Percentiles rank a stretch among this genome's conserved stretches.
Conservation (phyloP, 495 filamentous ascomycete species). For the Penicillium atrosanguineum region DNA sequence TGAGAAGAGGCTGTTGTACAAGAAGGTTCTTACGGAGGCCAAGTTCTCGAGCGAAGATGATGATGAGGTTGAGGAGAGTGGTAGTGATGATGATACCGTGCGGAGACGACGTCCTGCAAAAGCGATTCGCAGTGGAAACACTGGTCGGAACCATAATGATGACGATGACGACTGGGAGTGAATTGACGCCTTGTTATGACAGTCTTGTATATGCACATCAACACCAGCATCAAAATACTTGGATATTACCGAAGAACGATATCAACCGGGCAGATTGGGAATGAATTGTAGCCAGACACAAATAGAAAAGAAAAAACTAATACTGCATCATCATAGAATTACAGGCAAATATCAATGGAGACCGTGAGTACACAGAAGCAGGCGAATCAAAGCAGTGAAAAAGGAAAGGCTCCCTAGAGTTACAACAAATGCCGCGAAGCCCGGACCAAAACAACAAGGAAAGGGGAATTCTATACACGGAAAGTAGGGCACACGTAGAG, state of each 20-base stretch:
- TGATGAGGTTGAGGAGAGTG: conserved; percentile 29
- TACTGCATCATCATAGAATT: conserved; percentile 43
- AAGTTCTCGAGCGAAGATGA: conserved; percentile 49
- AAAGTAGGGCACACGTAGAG: conserved; percentile 17
- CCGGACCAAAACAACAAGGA: conserved; percentile 11
- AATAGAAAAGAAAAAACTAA: conserved; percentile 21
- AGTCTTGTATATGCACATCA: not conserved
- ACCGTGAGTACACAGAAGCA: conserved; percentile 18
- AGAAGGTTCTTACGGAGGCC: conserved; percentile 56
- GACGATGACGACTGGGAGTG: conserved; percentile 67
- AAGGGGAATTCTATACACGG: conserved; percentile 30
- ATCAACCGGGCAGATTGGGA: not conserved
- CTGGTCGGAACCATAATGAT: conserved; percentile 25
- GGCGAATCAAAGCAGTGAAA: conserved; percentile 13
- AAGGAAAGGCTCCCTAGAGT: conserved; percentile 26
- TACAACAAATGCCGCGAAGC: conserved; percentile 32
- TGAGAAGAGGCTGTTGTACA: conserved; percentile 59
- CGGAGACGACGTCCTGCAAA: conserved; percentile 33
- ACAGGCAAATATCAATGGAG: conserved; percentile 29
- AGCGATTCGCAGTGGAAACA: conserved; percentile 49
- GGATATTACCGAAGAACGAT: not conserved
- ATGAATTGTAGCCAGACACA: conserved; percentile 17
- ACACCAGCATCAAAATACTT: not conserved
- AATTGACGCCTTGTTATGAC: conserved; percentile 17
- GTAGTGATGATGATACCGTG: conserved; percentile 25